Base-by-base conservation (phyloP, 163 green algal genomes). In the Chloromonas sp. region DNA sequence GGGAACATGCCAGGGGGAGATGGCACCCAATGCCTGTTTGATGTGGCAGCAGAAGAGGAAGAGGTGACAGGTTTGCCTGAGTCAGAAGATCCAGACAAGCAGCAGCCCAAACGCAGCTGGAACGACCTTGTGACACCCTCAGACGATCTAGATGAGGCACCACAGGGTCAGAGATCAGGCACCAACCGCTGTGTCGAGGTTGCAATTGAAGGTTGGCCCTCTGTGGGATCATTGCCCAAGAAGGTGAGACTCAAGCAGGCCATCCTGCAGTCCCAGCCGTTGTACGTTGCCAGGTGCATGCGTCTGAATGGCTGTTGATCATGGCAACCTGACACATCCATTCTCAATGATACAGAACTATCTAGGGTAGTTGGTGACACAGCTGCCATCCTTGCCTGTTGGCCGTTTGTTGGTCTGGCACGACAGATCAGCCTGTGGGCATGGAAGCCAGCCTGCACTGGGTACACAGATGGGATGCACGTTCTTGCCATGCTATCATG, bases 191-290 rank as follows among this genome's bases (percentile, higher is more conserved):
- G 87, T 70, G 91, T 90, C 58, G 87, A 89, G 60, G 87, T 92
- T 14, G 89, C 93, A 60, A 92, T 93, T 80, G 90, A 93, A 82
- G 87, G 90, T 66, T 90, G 91, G 93, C 89, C 90, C 60, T 79
- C 89, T 70, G 86, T 93, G 59, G 87, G 92, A 70, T 85, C 89
- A 71, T 81, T 94, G 86, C 88, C 89, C 84, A 87, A 83, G 66
- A 66, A 86, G 85, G 88, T 91, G 70, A 3, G 86, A 36, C 36
- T 36, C 36, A 36, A 36, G 36, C 36, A 36, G 36, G 36, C 36
- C 36, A 36, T 36, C 36, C 36, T 36, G 36, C 36, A 36, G 36
- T 36, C 36, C 36, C 36, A 36, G 36, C 36, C 36, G 36, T 36
- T 36, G 36, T 36, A 36, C 36, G 36, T 36, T 36, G 36, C 36